Percentiles rank a stretch among this genome's conserved stretches.
These are phyloP conservation scores for Porpolomopsis calyptriformis DNA, from an alignment of 768 basidiomycete genomes.

Conservation along the genomic window DNA sequence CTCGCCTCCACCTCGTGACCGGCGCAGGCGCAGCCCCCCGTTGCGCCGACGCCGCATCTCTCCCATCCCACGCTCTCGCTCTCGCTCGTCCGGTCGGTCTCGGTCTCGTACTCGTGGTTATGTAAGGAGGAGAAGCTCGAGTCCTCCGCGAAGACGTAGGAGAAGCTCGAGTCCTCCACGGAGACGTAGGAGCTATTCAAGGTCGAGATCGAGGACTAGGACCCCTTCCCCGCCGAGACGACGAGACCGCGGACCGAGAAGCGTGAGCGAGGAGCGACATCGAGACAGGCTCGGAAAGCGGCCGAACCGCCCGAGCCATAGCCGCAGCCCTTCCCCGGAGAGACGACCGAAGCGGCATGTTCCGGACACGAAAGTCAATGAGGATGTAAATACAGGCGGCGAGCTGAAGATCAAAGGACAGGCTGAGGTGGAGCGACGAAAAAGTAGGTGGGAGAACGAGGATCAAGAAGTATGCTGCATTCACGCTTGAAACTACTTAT, in stretches of 20 bases:
- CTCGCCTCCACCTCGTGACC: slow-evolving; percentile 38
- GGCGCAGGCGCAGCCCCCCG: slow-evolving; percentile 45
- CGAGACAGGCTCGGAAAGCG: slow-evolving; percentile 11
- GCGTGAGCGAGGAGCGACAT: slow-evolving; percentile 20
- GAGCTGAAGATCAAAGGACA: slow-evolving; percentile 75
- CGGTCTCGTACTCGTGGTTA: slow-evolving; percentile 30
- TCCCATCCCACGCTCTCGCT: slow-evolving; percentile 18
- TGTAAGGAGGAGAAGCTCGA: slow-evolving; percentile 36
- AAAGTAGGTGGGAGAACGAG: slow-evolving; percentile 44
- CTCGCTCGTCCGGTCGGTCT: slow-evolving; percentile 30
- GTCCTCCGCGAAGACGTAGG: slow-evolving; percentile 26
- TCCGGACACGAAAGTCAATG: slow-evolving; percentile 25
- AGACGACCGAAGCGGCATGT: slow-evolving; percentile 14
- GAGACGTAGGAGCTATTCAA: too few species aligned
- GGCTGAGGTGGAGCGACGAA: slow-evolving; percentile 41
- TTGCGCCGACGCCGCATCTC: slow-evolving; percentile 35
- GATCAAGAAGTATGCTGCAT: slow-evolving; percentile 21
- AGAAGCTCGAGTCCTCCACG: too few species aligned
- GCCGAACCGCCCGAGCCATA: slow-evolving; percentile 15
- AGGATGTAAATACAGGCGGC: slow-evolving; percentile 20
- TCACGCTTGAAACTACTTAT: slow-evolving; percentile 2
- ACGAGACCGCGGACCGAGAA: slow-evolving; percentile 23
- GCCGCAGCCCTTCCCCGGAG: slow-evolving; percentile 17
- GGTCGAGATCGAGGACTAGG: slow-evolving; percentile 25
- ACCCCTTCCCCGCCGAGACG: slow-evolving; percentile 21